These are phyloP conservation scores for Houttuynia cordata DNA, from an alignment of 164 flowering plant genomes.

Conservation along the genomic window DNA sequence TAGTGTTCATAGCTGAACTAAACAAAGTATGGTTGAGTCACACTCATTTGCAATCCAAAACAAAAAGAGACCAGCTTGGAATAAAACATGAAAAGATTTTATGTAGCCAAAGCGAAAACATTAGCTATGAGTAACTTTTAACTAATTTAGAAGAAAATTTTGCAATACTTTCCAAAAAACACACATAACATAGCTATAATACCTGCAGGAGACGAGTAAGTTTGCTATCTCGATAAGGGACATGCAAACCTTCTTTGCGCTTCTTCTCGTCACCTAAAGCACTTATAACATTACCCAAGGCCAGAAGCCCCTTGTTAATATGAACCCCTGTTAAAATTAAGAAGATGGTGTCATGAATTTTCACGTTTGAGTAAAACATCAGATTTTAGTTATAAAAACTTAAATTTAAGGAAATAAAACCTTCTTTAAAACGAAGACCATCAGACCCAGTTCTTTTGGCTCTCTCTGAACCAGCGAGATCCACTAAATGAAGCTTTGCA, in stretches of 20 bases:
- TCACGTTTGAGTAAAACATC: neutral
- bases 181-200: conserved; percentile 2
- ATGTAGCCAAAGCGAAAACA: no score
- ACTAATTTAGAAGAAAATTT: no score
- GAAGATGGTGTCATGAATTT: neutral
- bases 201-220: conserved; percentile 99
- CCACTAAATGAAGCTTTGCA: conserved; percentile 95
- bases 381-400: no score
- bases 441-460: conserved; percentile 99
- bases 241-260: conserved; percentile 88
- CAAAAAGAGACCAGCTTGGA: no score
- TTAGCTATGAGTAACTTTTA: no score
- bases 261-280: conserved; percentile 99
- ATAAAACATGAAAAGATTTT: no score
- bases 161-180: no score
- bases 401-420: conserved; percentile 13
- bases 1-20: no score
- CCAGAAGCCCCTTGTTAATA: conserved; percentile 95
- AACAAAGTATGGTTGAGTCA: no score
- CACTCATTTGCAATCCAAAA: no score
- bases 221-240: conserved; percentile 98
- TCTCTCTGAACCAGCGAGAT: conserved; percentile 99
- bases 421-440: conserved; percentile 97
- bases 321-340: conserved; percentile 63
- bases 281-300: conserved; percentile 98